These are phyloP conservation scores for Trichoderma koningiopsis DNA, from an alignment of 2,329 filamentous ascomycete species.

Conservation along the genomic window DNA sequence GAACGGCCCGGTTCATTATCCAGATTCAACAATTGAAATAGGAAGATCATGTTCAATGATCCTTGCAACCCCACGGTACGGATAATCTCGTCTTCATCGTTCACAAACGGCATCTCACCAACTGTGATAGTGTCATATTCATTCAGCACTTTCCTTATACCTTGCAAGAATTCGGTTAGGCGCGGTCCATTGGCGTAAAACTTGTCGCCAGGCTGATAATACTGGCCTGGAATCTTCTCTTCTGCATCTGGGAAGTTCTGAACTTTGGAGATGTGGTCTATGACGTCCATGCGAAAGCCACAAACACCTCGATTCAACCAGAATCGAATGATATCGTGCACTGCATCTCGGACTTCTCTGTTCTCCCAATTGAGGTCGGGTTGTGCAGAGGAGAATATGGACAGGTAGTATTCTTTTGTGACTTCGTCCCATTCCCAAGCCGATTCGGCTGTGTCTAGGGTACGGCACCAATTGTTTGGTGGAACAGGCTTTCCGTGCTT, in stretches of 20 bases:
- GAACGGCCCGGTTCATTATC: conserved; percentile 41
- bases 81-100: too few relatives aligned
- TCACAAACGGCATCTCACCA: too few relatives aligned
- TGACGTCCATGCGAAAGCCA: conserved; percentile 60
- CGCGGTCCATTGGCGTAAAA: conserved; percentile 29
- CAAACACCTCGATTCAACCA: conserved; percentile 65
- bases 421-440: conserved; percentile 43
- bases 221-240: conserved; percentile 36
- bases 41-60: conserved; percentile 33
- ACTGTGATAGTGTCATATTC: too few relatives aligned
- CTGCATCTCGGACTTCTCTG: conserved; percentile 56
- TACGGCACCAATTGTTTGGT: conserved; percentile 49
- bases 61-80: too few relatives aligned
- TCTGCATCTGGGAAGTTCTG: conserved; percentile 50
- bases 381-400: conserved; percentile 63
- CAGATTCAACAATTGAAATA: neutral
- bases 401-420: conserved; percentile 51
- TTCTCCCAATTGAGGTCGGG: conserved; percentile 72
- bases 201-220: conserved; percentile 36
- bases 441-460: conserved; percentile 40
- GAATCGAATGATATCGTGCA: conserved; percentile 57
- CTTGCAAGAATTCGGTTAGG: too few relatives aligned
- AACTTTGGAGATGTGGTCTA: conserved; percentile 59
- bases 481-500: conserved; percentile 31
- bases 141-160: too few relatives aligned